These are phyloP conservation scores for Phytophthora ramorum DNA, from an alignment of 352 stramenopile species.

Conservation along the genomic window DNA sequence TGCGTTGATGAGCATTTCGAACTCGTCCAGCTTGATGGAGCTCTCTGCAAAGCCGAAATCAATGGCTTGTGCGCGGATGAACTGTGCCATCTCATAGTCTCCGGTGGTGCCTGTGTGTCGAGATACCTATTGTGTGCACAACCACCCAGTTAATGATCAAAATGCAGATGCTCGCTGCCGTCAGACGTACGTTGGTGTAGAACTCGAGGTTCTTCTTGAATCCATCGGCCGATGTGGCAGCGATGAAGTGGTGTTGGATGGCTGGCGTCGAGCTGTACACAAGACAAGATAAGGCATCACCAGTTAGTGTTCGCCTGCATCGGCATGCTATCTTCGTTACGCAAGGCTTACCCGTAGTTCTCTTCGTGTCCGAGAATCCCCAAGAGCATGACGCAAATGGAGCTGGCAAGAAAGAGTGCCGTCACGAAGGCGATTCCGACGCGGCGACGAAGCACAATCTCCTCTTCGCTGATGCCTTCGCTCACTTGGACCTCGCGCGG, in stretches of 20 bases:
- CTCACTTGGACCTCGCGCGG: slow-evolving; percentile 45
- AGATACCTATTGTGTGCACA: slow-evolving; percentile 35
- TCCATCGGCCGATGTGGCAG: slow-evolving; percentile 65
- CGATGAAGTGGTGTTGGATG: slow-evolving; percentile 83
- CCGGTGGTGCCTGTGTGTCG: slow-evolving; percentile 69
- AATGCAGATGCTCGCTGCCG: not conserved
- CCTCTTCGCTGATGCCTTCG: slow-evolving; percentile 47
- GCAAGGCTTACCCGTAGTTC: slow-evolving; percentile 59
- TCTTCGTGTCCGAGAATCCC: slow-evolving; percentile 70
- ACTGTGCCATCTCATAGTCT: slow-evolving; percentile 80
- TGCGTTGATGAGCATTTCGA: slow-evolving; percentile 82
- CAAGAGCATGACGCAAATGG: slow-evolving; percentile 74
- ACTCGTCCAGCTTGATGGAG: slow-evolving; percentile 85
- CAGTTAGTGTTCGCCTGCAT: not conserved
- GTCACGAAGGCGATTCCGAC: slow-evolving; percentile 66
- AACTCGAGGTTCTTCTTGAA: slow-evolving; percentile 78
- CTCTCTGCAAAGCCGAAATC: slow-evolving; percentile 79
- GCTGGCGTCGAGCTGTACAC: slow-evolving; percentile 62
- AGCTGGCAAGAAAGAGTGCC: slow-evolving; percentile 62
- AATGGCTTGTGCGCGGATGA: slow-evolving; percentile 73
- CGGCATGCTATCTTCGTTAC: not conserved
- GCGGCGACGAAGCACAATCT: slow-evolving; percentile 58
- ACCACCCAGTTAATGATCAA: not conserved
- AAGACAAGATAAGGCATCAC: not conserved
- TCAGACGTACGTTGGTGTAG: slow-evolving; percentile 61